Percentiles rank a stretch among this genome's conserved stretches.
phyloP scores from a whole-genome alignment of 208 protist genomes.

The Crithidia brevicula region DNA sequence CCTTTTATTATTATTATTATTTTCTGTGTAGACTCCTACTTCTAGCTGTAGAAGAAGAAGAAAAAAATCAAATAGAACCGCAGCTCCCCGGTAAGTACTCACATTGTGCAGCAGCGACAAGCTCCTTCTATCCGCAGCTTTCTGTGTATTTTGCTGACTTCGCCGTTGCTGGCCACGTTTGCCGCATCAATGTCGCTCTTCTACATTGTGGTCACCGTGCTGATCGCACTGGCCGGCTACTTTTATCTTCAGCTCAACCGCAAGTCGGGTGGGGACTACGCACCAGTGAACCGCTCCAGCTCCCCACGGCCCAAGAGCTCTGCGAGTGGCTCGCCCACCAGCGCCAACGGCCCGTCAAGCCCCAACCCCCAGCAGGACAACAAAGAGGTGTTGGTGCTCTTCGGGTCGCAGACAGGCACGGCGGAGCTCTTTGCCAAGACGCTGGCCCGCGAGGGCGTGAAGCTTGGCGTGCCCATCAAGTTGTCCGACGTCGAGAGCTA shows the following conservation, averaged over 20 bases:
- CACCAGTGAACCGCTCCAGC: neutral
- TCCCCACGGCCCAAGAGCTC: no score
- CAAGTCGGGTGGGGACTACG: slow-evolving; percentile 8
- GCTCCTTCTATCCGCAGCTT: no score
- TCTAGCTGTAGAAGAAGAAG: neutral
- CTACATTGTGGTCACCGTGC: slow-evolving; percentile 39
- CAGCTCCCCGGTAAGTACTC: no score
- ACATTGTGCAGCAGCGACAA: no score
- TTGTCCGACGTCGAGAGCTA: slow-evolving; percentile 77
- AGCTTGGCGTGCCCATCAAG: slow-evolving; percentile 67
- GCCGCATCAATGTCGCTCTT: slow-evolving; percentile 29
- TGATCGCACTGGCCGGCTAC: slow-evolving; percentile 53
- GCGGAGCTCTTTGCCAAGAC: slow-evolving; percentile 92
- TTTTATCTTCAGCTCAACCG: slow-evolving; percentile 50
- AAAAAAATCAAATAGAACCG: neutral
- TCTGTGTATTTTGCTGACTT: no score
- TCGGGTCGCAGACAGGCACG: slow-evolving; percentile 89
- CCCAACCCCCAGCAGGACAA: slow-evolving; percentile 4
- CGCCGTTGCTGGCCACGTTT: no score
- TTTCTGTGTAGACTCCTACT: slow-evolving; percentile 10
- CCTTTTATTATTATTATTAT: slow-evolving; percentile 9
- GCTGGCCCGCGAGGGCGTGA: slow-evolving; percentile 66
- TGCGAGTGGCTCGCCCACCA: neutral
- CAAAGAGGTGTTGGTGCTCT: slow-evolving; percentile 78
- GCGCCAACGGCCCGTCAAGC: neutral